Evolutionary conservation across 1,139 yeast genomes (phyloP).

Genomic region (Sporopachydermia cereana): DNA sequence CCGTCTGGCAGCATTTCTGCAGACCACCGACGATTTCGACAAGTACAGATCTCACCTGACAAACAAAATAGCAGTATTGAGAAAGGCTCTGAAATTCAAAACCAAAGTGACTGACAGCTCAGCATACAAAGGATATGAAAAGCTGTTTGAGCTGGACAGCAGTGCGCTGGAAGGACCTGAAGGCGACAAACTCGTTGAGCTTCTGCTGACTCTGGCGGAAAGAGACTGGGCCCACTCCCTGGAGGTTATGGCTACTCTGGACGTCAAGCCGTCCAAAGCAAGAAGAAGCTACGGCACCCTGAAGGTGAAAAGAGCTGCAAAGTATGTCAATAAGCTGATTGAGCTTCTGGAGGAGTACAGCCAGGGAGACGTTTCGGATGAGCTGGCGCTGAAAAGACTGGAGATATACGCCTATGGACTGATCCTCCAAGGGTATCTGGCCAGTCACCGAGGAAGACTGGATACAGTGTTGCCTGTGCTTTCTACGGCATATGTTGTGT

Average conservation of each 20-base stretch:
- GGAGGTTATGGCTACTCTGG: slow-evolving; percentile 48
- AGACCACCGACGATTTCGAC: slow-evolving; percentile 35
- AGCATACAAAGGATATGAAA: background rate
- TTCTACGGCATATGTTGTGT: slow-evolving; percentile 50
- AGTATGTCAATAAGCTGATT: slow-evolving; percentile 34
- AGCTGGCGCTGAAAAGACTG: slow-evolving; percentile 25
- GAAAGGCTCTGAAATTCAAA: background rate
- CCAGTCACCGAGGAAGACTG: slow-evolving; percentile 53
- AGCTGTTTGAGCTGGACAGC: background rate
- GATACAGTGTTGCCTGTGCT: slow-evolving; percentile 37
- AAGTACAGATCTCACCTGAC: slow-evolving; percentile 9
- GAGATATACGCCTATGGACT: slow-evolving; percentile 54
- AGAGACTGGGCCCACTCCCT: slow-evolving; percentile 58
- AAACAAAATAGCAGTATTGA: background rate
- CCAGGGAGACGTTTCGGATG: slow-evolving; percentile 10
- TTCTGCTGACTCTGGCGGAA: slow-evolving; percentile 49
- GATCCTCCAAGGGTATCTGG: slow-evolving; percentile 46
- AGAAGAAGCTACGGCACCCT: slow-evolving; percentile 46
- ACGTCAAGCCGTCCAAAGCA: slow-evolving; percentile 38
- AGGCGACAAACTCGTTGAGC: slow-evolving; percentile 12
- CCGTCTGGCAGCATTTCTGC: slow-evolving; percentile 18
- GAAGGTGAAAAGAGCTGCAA: slow-evolving; percentile 55
- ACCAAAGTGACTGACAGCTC: background rate
- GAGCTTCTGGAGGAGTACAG: slow-evolving; percentile 21
- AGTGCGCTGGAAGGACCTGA: background rate